Conservation (phyloP, 495 filamentous ascomycete species). For the Podospora pseudocomata region DNA sequence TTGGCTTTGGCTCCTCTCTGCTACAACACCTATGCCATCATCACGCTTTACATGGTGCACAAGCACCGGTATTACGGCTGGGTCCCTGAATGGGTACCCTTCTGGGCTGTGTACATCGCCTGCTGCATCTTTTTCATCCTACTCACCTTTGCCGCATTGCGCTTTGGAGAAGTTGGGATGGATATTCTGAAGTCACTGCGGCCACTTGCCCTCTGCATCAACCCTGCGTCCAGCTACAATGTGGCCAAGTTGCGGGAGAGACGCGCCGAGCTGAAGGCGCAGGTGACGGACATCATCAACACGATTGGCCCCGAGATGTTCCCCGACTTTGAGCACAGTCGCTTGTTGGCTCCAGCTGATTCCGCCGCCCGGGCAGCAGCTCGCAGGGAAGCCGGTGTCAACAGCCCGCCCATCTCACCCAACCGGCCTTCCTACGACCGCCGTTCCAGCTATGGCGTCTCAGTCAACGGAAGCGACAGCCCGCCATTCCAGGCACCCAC, state of each 20-base stretch:
- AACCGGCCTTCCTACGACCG: slow-evolving; percentile 13
- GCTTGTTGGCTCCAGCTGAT: slow-evolving; percentile 59
- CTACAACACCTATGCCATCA: slow-evolving; percentile 52
- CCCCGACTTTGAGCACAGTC: slow-evolving; percentile 84
- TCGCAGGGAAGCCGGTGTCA: slow-evolving; percentile 19
- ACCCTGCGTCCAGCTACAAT: slow-evolving; percentile 77
- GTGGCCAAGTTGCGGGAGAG: slow-evolving; percentile 72
- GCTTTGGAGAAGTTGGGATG: slow-evolving; percentile 96
- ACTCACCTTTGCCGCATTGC: slow-evolving; percentile 89
- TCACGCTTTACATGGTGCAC: slow-evolving; percentile 5
- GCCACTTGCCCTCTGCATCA: slow-evolving; percentile 83
- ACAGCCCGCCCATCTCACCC: slow-evolving; percentile 19
- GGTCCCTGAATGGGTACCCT: slow-evolving; percentile 73
- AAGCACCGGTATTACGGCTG: slow-evolving; percentile 74
- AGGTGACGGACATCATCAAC: slow-evolving; percentile 91
- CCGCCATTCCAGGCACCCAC: slow-evolving; percentile 20
- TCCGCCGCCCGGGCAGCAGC: slow-evolving; percentile 19
- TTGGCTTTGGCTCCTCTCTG: slow-evolving; percentile 82
- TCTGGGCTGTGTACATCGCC: slow-evolving; percentile 68
- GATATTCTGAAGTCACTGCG: slow-evolving; percentile 94
- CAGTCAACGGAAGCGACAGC: slow-evolving; percentile 25
- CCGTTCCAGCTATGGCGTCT: slow-evolving; percentile 28
- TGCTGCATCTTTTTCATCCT: slow-evolving; percentile 78
- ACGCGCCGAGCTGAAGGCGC: slow-evolving; percentile 67
- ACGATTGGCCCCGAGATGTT: slow-evolving; percentile 94